A percentile compares a stretch with the other conserved stretches of the same genome.
These are phyloP conservation scores for Batkoa obscura DNA, from an alignment of 371 early-diverging fungal species.

Conservation along the genomic window DNA sequence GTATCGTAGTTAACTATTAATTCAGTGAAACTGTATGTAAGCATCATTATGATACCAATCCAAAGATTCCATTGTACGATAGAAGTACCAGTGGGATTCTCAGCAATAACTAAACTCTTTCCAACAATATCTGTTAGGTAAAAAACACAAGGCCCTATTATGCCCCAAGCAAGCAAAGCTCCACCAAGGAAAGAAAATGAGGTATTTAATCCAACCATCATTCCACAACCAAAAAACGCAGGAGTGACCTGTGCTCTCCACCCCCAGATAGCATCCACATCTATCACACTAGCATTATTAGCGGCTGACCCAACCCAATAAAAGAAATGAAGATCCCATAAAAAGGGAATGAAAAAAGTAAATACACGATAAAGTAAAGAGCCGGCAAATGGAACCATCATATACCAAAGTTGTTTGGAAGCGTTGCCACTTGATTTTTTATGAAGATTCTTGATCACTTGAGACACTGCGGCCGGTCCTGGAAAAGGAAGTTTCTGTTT, in stretches of 20 bases:
- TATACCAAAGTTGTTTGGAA: conserved; percentile 19
- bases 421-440: conserved; percentile 19
- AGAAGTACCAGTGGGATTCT: not conserved
- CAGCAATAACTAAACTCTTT: not conserved
- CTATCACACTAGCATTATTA: conserved; percentile 18
- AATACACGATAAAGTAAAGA: conserved; percentile 26
- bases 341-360: conserved; percentile 33
- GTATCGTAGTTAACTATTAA: conserved; percentile 28
- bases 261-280: conserved; percentile 26
- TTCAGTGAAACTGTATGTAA: conserved; percentile 36
- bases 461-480: conserved; percentile 43
- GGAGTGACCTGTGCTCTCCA: conserved; percentile 30
- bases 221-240: conserved; percentile 50
- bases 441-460: conserved; percentile 41
- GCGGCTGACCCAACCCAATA: conserved; percentile 31
- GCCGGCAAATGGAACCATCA: conserved; percentile 22
- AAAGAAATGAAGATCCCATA: conserved; percentile 29
- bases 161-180: not conserved
- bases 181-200: conserved; percentile 6
- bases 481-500: conserved; percentile 50
- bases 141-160: conserved; percentile 7
- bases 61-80: conserved; percentile 35
- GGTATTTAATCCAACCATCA: conserved; percentile 36
- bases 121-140: not conserved
- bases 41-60: conserved; percentile 57